Percentiles rank a stretch among this genome's conserved stretches.
Evolutionary conservation across 1,284 basidiomycete species (phyloP).

Genomic region (Leccinum subspadiceum): DNA sequence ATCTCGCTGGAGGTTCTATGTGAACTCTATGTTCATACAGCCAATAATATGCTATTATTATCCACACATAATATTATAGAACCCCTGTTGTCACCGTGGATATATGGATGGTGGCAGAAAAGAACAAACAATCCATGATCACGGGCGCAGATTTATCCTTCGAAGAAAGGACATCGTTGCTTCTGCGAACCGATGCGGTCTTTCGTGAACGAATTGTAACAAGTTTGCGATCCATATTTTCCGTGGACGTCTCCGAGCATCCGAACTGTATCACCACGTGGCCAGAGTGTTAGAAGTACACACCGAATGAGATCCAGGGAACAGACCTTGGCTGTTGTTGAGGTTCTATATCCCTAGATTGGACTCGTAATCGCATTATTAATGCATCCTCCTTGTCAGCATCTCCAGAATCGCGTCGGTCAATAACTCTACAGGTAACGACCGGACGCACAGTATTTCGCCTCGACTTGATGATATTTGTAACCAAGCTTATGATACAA

Average conservation of each 20-base stretch:
- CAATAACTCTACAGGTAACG: background rate
- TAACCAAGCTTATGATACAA: slow-evolving; percentile 88
- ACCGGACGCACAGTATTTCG: slow-evolving; percentile 73
- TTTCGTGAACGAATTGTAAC: slow-evolving; percentile 15
- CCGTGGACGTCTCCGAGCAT: background rate
- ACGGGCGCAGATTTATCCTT: slow-evolving; percentile 10
- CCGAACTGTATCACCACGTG: slow-evolving; percentile 2
- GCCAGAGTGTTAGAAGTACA: background rate
- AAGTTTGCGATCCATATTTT: slow-evolving; percentile 20
- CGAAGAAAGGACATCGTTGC: slow-evolving; percentile 18
- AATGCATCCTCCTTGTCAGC: slow-evolving; percentile 85
- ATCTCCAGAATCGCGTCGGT: slow-evolving; percentile 44
- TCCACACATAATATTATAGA: slow-evolving; percentile 3
- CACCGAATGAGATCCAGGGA: background rate
- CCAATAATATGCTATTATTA: slow-evolving; percentile 4
- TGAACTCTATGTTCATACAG: slow-evolving; percentile 3
- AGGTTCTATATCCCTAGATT: slow-evolving; percentile 22
- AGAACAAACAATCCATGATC: slow-evolving; percentile 3
- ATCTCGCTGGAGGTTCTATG: slow-evolving; percentile 49
- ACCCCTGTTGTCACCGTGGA: background rate
- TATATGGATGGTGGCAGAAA: background rate
- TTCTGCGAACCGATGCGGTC: slow-evolving; percentile 8
- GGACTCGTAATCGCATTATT: slow-evolving; percentile 66
- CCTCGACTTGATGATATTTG: slow-evolving; percentile 71
- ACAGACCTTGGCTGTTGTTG: slow-evolving; percentile 15